A percentile compares a stretch with the other conserved stretches of the same genome.
These are phyloP conservation scores for Pythium graminicola DNA, from an alignment of 352 stramenopile species.

Conservation along the genomic window DNA sequence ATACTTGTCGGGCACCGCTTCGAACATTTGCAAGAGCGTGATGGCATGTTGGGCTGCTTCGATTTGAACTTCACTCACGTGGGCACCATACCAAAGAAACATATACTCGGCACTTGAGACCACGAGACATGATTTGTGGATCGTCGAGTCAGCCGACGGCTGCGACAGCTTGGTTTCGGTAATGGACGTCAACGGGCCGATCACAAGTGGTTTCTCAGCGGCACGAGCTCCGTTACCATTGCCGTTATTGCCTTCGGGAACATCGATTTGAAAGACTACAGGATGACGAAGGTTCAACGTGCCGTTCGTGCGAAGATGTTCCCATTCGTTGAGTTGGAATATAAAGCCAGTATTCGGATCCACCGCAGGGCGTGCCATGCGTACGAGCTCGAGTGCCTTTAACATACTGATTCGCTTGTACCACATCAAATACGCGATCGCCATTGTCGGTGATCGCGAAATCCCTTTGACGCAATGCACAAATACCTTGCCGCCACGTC, in stretches of 20 bases:
- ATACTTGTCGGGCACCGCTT: constrained; percentile 65
- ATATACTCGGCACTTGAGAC: constrained; percentile 67
- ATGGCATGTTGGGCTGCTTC: constrained; percentile 55
- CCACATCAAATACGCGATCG: constrained; percentile 88
- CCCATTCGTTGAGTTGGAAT: constrained; percentile 87
- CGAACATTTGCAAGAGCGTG: constrained; percentile 64
- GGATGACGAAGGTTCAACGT: constrained; percentile 41
- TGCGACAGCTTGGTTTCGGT: constrained; percentile 47
- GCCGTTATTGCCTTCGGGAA: constrained; percentile 34
- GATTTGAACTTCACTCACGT: constrained; percentile 41
- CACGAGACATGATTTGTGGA: constrained; percentile 56
- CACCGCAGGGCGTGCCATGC: constrained; percentile 62
- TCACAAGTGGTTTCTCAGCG: constrained; percentile 44
- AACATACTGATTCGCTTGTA: constrained; percentile 78
- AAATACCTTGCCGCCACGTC: constrained; percentile 66
- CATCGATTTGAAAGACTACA: constrained; percentile 69
- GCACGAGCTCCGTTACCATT: constrained; percentile 28
- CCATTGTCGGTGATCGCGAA: constrained; percentile 81
- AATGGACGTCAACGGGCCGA: constrained; percentile 48
- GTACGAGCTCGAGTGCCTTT: constrained; percentile 73
- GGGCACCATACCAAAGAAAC: constrained; percentile 74
- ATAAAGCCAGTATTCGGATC: constrained; percentile 86
- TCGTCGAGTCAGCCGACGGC: constrained; percentile 38
- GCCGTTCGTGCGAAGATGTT: constrained; percentile 53
- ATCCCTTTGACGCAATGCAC: constrained; percentile 87